Percentiles rank a stretch among this genome's conserved stretches.
These are phyloP conservation scores for Gossypium davidsonii DNA, from an alignment of 441 rosid genomes.

Conservation along the genomic window DNA sequence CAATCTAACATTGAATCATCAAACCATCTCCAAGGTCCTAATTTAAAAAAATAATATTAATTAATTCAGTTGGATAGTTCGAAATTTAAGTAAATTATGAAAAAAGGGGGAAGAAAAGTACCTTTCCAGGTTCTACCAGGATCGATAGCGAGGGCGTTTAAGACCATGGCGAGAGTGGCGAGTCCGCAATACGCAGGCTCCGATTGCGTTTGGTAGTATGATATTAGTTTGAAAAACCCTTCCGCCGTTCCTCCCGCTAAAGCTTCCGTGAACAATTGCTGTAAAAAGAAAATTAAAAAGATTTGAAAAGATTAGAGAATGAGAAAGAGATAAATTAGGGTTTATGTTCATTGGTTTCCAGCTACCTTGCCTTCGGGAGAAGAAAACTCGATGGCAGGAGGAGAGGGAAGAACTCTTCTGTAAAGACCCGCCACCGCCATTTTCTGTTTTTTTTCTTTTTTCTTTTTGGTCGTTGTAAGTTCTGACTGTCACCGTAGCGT, in stretches of 20 bases:
- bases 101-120: neutral
- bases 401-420: conserved; percentile 48
- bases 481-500: too few species aligned
- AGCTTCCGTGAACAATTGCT: conserved; percentile 44
- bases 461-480: neutral
- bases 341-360: neutral
- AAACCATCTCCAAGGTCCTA: conserved; percentile 50
- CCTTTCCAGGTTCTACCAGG: conserved; percentile 68
- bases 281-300: neutral
- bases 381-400: conserved; percentile 58
- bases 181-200: conserved; percentile 68
- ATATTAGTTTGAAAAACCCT: conserved; percentile 51
- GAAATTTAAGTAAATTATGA: neutral
- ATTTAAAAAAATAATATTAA: neutral
- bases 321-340: neutral
- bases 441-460: neutral
- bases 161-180: conserved; percentile 51
- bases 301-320: neutral
- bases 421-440: conserved; percentile 51
- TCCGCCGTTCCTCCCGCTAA: conserved; percentile 58
- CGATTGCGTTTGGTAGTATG: conserved; percentile 63
- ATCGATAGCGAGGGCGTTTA: conserved; percentile 64
- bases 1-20: conserved; percentile 44
- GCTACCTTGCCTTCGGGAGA: conserved; percentile 48
- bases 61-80: neutral